Percentiles rank a stretch among this genome's conserved stretches.
These are phyloP conservation scores for Solanum chacoense DNA, from an alignment of 305 asterid genomes.

Conservation along the genomic window DNA sequence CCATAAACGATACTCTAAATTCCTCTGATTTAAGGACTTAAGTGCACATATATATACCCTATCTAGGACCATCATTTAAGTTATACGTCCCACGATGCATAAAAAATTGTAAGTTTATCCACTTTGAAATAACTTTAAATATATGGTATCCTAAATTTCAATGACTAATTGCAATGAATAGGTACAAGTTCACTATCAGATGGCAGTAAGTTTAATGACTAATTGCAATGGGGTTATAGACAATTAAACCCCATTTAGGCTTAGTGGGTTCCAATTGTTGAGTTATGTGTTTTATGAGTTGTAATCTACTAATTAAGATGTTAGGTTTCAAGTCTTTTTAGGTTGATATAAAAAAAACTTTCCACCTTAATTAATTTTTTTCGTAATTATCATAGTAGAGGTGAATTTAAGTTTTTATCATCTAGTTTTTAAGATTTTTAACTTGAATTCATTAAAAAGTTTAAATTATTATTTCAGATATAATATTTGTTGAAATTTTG, in stretches of 20 bases:
- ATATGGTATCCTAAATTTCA: not conserved
- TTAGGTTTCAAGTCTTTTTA: not conserved
- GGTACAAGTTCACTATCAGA: not conserved
- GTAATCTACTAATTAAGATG: not conserved
- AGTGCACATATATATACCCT: not conserved
- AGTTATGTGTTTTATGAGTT: not conserved
- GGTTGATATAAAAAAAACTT: not conserved
- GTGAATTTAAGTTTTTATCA: not conserved
- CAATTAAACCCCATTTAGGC: not conserved
- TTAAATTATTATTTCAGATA: not conserved
- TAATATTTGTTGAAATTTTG: not conserved
- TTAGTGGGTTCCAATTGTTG: not conserved
- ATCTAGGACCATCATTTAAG: not conserved
- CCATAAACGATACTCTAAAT: not conserved
- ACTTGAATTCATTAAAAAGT: not conserved
- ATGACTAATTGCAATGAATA: not conserved
- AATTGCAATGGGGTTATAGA: not conserved
- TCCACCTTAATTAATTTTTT: not conserved
- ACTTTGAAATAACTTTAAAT: not conserved
- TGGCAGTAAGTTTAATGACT: not conserved
- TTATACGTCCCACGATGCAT: not conserved
- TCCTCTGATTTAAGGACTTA: not conserved
- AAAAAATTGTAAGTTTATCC: not conserved
- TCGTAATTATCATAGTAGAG: not conserved
- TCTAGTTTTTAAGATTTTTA: not conserved